These are phyloP conservation scores for Ilex aquifolium DNA, from an alignment of 257 asterid genomes.

Conservation along the genomic window DNA sequence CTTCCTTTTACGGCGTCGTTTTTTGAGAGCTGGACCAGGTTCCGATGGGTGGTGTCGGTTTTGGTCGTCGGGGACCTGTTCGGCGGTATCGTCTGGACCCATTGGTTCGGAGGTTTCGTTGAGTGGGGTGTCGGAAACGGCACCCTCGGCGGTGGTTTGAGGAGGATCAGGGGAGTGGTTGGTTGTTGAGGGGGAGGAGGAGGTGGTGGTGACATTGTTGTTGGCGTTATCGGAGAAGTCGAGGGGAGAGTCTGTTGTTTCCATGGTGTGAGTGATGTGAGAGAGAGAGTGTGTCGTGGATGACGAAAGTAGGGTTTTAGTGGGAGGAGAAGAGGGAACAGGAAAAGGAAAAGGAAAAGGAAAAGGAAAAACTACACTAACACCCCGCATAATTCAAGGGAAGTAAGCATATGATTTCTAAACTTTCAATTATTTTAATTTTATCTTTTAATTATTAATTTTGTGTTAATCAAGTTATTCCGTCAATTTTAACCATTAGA, in stretches of 20 bases:
- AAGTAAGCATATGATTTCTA: too few relatives aligned
- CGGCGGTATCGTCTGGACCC: conserved; percentile 17
- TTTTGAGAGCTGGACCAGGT: conserved; percentile 31
- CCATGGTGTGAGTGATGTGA: conserved; percentile 21
- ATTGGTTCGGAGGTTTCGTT: conserved; percentile 5
- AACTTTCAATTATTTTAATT: too few relatives aligned
- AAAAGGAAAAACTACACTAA: too few relatives aligned
- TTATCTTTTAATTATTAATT: too few relatives aligned
- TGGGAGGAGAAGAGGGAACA: too few relatives aligned
- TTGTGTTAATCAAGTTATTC: too few relatives aligned
- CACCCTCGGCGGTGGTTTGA: conserved; percentile 20
- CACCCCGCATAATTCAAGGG: too few relatives aligned
- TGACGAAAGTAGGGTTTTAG: too few relatives aligned
- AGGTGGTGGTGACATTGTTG: conserved; percentile 4
- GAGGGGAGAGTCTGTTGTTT: conserved; percentile 33
- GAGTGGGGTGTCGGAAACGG: conserved; percentile 15
- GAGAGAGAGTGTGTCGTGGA: too few relatives aligned
- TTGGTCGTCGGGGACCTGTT: conserved; percentile 19
- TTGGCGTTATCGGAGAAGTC: conserved; percentile 16
- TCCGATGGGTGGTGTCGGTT: conserved; percentile 16
- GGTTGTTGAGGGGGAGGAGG: not conserved
- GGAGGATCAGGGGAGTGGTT: conserved; percentile 14
- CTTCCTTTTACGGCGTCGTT: conserved; percentile 88
- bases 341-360: too few relatives aligned
- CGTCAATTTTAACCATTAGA: too few relatives aligned